These are phyloP conservation scores for Periconia sp. DNA, from an alignment of 2,329 filamentous ascomycete genomes.

Conservation along the genomic window DNA sequence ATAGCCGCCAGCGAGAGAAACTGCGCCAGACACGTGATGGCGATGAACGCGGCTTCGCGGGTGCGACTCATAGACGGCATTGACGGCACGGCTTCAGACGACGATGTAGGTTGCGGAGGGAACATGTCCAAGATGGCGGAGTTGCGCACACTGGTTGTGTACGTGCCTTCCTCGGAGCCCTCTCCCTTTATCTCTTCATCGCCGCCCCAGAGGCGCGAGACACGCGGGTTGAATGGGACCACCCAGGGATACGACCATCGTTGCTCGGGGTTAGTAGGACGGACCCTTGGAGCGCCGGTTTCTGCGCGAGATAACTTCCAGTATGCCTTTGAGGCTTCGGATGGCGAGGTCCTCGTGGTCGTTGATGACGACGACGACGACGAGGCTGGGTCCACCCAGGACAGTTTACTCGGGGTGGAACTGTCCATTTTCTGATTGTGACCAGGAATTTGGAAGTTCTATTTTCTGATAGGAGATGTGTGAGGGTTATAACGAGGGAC, in stretches of 20 bases:
- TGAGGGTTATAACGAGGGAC: no score
- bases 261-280: no score
- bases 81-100: neutral
- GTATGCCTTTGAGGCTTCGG: neutral
- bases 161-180: neutral
- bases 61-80: slow-evolving; percentile 3
- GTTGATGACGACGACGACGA: no score
- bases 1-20: slow-evolving; percentile 49
- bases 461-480: no score
- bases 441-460: no score
- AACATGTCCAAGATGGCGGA: neutral
- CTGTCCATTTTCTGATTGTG: no score
- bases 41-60: slow-evolving; percentile 22
- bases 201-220: neutral
- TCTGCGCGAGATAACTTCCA: neutral
- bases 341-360: no score
- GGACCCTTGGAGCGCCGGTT: neutral
- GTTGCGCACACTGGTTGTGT: neutral
- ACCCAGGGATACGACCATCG: neutral
- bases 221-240: neutral
- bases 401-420: no score
- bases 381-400: no score
- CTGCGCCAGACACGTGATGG: slow-evolving; percentile 26
- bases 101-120: neutral
- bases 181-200: neutral